These are phyloP conservation scores for Cairneyella variabilis DNA, from an alignment of 495 filamentous ascomycete species.

Conservation along the genomic window DNA sequence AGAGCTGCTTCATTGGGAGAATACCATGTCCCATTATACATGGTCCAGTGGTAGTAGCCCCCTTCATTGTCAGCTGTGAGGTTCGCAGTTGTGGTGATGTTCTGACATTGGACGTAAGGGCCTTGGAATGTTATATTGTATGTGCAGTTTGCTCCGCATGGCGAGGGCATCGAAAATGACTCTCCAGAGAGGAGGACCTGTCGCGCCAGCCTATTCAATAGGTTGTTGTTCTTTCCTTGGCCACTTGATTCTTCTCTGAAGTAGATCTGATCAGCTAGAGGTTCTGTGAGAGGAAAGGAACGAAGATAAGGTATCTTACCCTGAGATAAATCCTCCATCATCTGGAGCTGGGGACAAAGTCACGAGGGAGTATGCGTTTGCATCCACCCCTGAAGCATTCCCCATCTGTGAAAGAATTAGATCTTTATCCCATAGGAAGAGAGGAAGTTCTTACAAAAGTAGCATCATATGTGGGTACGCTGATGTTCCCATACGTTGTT, in stretches of 20 bases:
- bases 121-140: constrained; percentile 18
- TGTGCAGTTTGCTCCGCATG: constrained; percentile 22
- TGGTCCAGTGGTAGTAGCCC: neutral
- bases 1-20: neutral
- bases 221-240: neutral
- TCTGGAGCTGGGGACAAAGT: neutral
- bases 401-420: constrained; percentile 14
- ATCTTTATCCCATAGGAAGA: neutral
- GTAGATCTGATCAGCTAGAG: neutral
- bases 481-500: neutral
- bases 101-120: constrained; percentile 14
- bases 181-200: constrained; percentile 9
- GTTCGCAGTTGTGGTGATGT: constrained; percentile 8
- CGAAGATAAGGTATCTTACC: too few relatives aligned
- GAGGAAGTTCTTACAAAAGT: constrained; percentile 12
- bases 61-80: neutral
- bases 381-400: constrained; percentile 15
- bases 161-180: neutral
- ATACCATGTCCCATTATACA: constrained; percentile 3
- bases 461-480: constrained; percentile 15
- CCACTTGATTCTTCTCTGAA: too few relatives aligned
- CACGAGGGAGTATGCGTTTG: neutral
- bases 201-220: neutral
- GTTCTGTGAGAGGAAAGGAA: too few relatives aligned
- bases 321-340: constrained; percentile 1